Base-by-base conservation (phyloP, 345 rosid genomes). In the Lumnitzera littorea region DNA sequence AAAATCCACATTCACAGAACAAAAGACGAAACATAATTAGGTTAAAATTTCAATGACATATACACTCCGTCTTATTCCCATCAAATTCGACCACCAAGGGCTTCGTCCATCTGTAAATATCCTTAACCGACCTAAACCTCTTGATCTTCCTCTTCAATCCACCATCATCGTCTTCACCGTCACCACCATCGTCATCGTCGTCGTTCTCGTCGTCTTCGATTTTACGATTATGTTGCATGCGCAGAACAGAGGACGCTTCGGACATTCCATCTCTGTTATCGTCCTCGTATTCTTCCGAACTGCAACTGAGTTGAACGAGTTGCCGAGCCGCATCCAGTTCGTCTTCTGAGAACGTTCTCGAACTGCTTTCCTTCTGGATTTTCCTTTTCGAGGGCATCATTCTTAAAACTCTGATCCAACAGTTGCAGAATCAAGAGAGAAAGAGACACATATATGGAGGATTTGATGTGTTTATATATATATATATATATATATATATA, bases 281-380 rank as follows among this genome's bases (percentile, higher is more conserved):
- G 43, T 55, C 53, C 1, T 15, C 51, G 0, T 7, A 54, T 52
- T 31, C 48, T 0, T 61, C 49, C 3, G 49, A 47, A 15, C 59
- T 68, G 11, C 56, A 53, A 13, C 75, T 55, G 51, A 71, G 67
- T 29, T 65, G 70, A 24, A 71, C 3, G 36, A 71, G 67, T 36
- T 66, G 75, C 60, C 1, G 67, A 0, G 75, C 75, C 13, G 46
- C 75, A 15, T 66, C 70, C 12, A 71, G 59, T 62, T 71, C 75
- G 11, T 41, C 4, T 63, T 71, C 67, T 0, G 70, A 66, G 70
- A 71, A 71, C 11, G 4, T 31, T 5, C 48, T 43, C 58, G 47
- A 2, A 14, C 1, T 41, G 17, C 15, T 52, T 17, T 24, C 46
- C 53, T 13, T 12, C 17, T 8, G 25, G 53, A 11, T 43, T 13